Evolutionary conservation across 768 basidiomycete genomes (phyloP), one percentile per base, ranked within the genome.

Genomic region (Lentinula sp.): DNA sequence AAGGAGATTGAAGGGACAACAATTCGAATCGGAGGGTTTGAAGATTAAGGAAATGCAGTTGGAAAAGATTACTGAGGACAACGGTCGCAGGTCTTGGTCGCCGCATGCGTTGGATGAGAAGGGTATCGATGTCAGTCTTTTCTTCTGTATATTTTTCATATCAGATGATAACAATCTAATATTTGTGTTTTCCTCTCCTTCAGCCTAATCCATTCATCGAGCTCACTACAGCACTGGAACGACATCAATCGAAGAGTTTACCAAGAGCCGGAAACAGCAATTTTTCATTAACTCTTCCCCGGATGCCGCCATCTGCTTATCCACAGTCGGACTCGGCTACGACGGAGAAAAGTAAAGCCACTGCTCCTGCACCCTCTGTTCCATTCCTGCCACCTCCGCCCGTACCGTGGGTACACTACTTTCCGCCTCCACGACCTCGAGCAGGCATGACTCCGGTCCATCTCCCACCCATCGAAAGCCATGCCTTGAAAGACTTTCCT

Each of bases 201-300:
- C 45, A 59, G 49, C 59, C 50, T 3, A 60, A 60, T 32, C 59
- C 50, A 8, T 60, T 60, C 49, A 37, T 49, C 39, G 49, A 60
- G 32, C 50, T 60, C 6, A 60, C 59, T 3, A n/a, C 59, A 4
- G 59, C 59, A 8, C 20, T 60, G 4, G 59, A 60, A 35, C 37
- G 50, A 42, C 59, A 60, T 32, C 59, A 60, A 37, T 60, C 59
- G 6, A 50, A 60, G 16, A 33, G 9, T 23, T 57, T 42, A 9
- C 41, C 39, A 23, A 16, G 28, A 33, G n/a, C 46, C 4, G 36
- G 12, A 15, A 9, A 37, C 57, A 20, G 15, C 0, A 42, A 20
- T 18, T 43, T 43, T 1, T 16, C 28, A 10, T 37, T 28, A 18
- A 18, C 36, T 13, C 37, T 43, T 56, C 54, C 54, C 1, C 20